Conservation (phyloP, 73 alveolate genomes). For the Symbiodinium natans region DNA sequence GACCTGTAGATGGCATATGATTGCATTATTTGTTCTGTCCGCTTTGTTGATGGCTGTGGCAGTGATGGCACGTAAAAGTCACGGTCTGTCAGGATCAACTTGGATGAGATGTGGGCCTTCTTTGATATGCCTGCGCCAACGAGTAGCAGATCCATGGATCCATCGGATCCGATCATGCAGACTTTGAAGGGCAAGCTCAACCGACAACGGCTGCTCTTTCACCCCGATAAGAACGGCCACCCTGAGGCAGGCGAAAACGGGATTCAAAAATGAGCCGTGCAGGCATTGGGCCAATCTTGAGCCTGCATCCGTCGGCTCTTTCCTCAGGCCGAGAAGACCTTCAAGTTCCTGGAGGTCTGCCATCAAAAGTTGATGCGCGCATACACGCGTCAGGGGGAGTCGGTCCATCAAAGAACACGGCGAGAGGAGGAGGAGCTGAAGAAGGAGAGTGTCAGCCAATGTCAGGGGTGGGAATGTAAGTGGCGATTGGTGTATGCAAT, state of each 20-base stretch:
- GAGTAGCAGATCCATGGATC: slow-evolving; percentile 36
- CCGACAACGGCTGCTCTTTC: slow-evolving; percentile 85
- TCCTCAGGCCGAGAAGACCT: slow-evolving; percentile 86
- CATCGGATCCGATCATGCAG: slow-evolving; percentile 75
- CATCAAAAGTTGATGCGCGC: slow-evolving; percentile 75
- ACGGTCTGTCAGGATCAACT: slow-evolving; percentile 18
- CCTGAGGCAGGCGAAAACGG: slow-evolving; percentile 34
- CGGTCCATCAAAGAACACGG: slow-evolving; percentile 86
- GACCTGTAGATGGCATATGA: background rate
- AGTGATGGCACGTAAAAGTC: background rate
- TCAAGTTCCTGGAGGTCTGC: slow-evolving; percentile 83
- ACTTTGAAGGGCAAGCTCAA: slow-evolving; percentile 79
- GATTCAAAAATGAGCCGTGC: background rate
- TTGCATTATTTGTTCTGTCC: background rate
- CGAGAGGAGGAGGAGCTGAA: slow-evolving; percentile 89
- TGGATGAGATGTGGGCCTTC: slow-evolving; percentile 89
- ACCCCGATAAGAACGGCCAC: slow-evolving; percentile 84
- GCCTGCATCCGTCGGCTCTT: background rate
- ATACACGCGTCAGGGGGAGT: slow-evolving; percentile 72
- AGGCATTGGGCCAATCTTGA: background rate
- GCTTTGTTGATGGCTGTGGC: background rate
- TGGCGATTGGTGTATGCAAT: background rate
- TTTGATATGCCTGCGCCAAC: slow-evolving; percentile 39
- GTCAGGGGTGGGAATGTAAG: background rate
- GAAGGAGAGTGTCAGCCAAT: background rate